Conservation (phyloP, 169 alveolate genomes). For the Babesia sp. region DNA sequence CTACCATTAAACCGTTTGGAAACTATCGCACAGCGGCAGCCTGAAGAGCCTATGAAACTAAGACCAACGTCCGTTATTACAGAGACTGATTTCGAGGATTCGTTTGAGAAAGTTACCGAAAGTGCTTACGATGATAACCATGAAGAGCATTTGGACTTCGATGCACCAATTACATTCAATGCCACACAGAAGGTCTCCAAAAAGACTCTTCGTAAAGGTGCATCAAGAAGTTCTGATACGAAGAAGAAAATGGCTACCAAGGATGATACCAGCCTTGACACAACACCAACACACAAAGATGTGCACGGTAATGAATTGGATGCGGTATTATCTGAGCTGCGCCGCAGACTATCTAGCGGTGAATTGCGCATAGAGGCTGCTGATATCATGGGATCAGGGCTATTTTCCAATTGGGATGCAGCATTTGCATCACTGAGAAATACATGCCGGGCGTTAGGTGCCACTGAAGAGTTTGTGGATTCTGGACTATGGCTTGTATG, state of each 20-base stretch:
- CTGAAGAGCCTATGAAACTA: not conserved
- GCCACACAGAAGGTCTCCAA: not conserved
- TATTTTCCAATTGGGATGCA: slow-evolving; percentile 1
- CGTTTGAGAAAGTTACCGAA: not conserved
- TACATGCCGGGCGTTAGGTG: slow-evolving; percentile 18
- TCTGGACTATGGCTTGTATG: slow-evolving; percentile 21
- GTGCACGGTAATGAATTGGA: not conserved
- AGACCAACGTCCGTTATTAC: not conserved
- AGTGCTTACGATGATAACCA: slow-evolving; percentile 3
- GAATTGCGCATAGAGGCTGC: slow-evolving; percentile 21
- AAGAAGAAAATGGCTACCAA: not conserved
- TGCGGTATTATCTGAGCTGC: slow-evolving; percentile 1
- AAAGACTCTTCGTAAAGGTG: not conserved
- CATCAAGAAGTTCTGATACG: not conserved
- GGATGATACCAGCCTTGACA: not conserved
- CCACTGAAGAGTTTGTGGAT: slow-evolving; percentile 4
- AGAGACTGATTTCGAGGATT: slow-evolving; percentile 11
- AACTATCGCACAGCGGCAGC: not conserved
- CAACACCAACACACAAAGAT: not conserved
- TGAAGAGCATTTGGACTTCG: slow-evolving; percentile 4
- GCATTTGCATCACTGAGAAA: slow-evolving; percentile 7
- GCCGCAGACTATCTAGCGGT: not conserved
- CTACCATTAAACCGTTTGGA: slow-evolving; percentile 21
- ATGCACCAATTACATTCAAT: not conserved
- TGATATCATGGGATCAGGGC: slow-evolving; percentile 9